These are phyloP conservation scores for Catunica adiposa DNA, from an alignment of 2,329 filamentous ascomycete species.

Conservation along the genomic window DNA sequence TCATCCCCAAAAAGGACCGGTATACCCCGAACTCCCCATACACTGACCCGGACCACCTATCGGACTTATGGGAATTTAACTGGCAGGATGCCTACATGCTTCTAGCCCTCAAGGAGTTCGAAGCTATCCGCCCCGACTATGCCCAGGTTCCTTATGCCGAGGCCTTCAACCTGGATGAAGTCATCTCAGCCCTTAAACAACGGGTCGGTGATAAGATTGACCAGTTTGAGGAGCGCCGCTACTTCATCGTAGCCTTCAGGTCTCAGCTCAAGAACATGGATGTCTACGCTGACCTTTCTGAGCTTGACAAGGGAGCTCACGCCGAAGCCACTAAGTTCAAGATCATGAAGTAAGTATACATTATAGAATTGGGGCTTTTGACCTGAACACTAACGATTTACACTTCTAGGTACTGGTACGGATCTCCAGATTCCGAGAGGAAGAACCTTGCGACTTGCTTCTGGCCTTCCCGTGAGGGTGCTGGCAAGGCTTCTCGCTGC, in stretches of 20 bases:
- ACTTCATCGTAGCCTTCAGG: constrained; percentile 76
- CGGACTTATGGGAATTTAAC: constrained; percentile 53
- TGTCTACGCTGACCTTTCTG: constrained; percentile 50
- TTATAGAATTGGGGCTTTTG: not conserved
- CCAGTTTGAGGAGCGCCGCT: constrained; percentile 46
- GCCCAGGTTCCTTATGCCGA: constrained; percentile 57
- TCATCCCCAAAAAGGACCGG: constrained; percentile 15
- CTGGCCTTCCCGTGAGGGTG: constrained; percentile 45
- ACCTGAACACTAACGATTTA: not conserved
- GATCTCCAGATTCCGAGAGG: constrained; percentile 48
- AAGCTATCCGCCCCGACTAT: constrained; percentile 50
- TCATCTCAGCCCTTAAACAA: constrained; percentile 40
- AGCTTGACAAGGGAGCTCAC: constrained; percentile 64
- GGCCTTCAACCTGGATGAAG: constrained; percentile 59
- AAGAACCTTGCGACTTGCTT: constrained; percentile 70
- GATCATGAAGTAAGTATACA: constrained; percentile 50
- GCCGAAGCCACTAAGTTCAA: constrained; percentile 68
- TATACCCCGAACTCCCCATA: constrained; percentile 61
- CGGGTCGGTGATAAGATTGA: constrained; percentile 22
- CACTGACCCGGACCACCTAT: constrained; percentile 49
- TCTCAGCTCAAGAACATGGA: constrained; percentile 53
- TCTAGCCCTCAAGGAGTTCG: constrained; percentile 49
- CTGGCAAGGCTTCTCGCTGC: constrained; percentile 40
- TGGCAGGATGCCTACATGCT: constrained; percentile 52
- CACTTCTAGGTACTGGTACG: constrained; percentile 83